Evolutionary conservation across 2,329 filamentous ascomycete genomes (phyloP).

Genomic region (Plenodomus lindquistii): DNA sequence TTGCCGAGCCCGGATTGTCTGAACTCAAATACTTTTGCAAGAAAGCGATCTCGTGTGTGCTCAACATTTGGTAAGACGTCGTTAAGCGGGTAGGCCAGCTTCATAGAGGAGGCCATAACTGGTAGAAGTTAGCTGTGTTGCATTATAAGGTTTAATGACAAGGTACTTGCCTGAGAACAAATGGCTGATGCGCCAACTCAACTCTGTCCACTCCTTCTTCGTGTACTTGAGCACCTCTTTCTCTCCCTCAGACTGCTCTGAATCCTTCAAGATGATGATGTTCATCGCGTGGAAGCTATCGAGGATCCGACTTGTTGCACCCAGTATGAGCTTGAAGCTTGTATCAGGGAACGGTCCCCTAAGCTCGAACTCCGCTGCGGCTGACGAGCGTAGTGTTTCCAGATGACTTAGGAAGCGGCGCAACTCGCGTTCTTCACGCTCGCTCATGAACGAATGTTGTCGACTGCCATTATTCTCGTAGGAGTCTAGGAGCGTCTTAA

Average conservation of each 20-base stretch:
- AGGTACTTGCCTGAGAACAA: constrained; percentile 62
- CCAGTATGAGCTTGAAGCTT: constrained; percentile 73
- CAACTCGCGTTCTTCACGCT: constrained; percentile 84
- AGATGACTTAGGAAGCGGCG: constrained; percentile 77
- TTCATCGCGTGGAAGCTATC: constrained; percentile 98
- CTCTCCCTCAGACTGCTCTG: constrained; percentile 76
- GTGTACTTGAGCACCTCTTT: constrained; percentile 80
- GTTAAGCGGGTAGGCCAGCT: constrained; percentile 90
- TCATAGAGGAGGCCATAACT: constrained; percentile 90
- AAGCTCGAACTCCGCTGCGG: constrained; percentile 85
- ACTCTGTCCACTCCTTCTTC: constrained; percentile 72
- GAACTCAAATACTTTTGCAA: constrained; percentile 88
- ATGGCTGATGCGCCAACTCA: constrained; percentile 90
- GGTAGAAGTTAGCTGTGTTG: constrained; percentile 13
- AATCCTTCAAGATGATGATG: constrained; percentile 81
- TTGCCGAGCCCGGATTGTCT: constrained; percentile 66
- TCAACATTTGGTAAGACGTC: constrained; percentile 85
- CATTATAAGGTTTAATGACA: background rate
- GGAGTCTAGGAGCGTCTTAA: constrained; percentile 66
- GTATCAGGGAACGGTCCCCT: constrained; percentile 81
- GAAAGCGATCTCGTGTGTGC: constrained; percentile 76
- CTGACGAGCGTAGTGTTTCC: constrained; percentile 72
- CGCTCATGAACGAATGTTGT: constrained; percentile 72
- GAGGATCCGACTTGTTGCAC: constrained; percentile 79
- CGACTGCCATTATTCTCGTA: constrained; percentile 25